A percentile compares a stretch with the other conserved stretches of the same genome.
Conservation (phyloP, 139 green algal genomes). For the Pseudopediastrum boryanum region DNA sequence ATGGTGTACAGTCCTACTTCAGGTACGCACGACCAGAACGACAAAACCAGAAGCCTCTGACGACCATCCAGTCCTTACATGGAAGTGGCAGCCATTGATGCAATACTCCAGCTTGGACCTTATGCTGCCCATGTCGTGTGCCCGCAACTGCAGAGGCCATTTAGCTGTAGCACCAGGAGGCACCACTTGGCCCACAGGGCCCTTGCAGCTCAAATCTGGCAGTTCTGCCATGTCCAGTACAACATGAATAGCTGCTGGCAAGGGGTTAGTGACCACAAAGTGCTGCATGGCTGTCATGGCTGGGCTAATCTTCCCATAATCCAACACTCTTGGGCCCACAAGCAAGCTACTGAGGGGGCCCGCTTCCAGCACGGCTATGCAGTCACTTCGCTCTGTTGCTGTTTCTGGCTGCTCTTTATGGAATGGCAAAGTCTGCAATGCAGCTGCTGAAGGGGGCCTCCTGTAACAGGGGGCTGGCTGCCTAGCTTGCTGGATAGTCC, state of each 20-base stretch:
- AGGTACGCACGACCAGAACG: too few relatives aligned
- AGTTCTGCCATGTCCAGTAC: constrained; percentile 55
- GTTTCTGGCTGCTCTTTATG: constrained; percentile 27
- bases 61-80: too few relatives aligned
- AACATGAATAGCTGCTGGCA: constrained; percentile 60
- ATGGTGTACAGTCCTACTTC: too few relatives aligned
- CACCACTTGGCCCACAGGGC: constrained; percentile 54
- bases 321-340: constrained; percentile 40
- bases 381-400: constrained; percentile 18
- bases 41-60: too few relatives aligned
- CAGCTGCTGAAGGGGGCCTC: constrained; percentile 1
- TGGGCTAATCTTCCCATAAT: constrained; percentile 64
- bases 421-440: constrained; percentile 10
- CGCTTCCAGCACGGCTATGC: neutral
- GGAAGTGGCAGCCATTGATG: constrained; percentile 72
- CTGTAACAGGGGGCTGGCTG: neutral
- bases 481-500: constrained; percentile 18
- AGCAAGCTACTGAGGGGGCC: constrained; percentile 20
- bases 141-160: constrained; percentile 60
- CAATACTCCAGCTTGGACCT: constrained; percentile 65
- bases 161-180: constrained; percentile 48
- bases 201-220: constrained; percentile 38
- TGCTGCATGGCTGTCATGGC: constrained; percentile 36
- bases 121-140: constrained; percentile 40
- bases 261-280: constrained; percentile 69